Evolutionary conservation across 2,329 filamentous ascomycete species (phyloP).

Genomic region (Fusarium tupiense): DNA sequence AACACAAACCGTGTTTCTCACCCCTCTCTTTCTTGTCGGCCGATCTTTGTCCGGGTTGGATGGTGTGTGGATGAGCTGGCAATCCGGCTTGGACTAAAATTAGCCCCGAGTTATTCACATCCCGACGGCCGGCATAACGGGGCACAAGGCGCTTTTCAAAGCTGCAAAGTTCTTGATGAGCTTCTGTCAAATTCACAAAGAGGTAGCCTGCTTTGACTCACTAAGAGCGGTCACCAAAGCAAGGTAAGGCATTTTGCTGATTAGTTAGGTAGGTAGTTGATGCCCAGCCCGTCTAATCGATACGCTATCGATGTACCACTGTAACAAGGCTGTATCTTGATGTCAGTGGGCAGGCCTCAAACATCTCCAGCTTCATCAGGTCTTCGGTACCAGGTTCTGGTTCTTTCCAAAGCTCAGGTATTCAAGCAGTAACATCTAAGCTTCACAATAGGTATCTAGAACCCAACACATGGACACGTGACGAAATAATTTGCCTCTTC

Average conservation of each 20-base stretch:
- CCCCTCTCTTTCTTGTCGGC: conserved; percentile 37
- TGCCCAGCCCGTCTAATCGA: background rate
- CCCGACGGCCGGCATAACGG: conserved; percentile 22
- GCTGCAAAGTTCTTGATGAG: conserved; percentile 12
- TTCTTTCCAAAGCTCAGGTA: background rate
- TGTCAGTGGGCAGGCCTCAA: conserved; percentile 14
- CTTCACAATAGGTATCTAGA: background rate
- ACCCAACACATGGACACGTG: conserved; percentile 23
- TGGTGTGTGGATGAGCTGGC: conserved; percentile 44
- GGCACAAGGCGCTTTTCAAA: conserved; percentile 19
- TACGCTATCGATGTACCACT: conserved; percentile 27
- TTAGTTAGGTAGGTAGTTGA: background rate
- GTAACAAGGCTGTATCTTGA: conserved; percentile 8
- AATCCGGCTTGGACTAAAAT: conserved; percentile 41
- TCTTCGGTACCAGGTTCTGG: background rate
- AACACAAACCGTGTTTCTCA: conserved; percentile 30
- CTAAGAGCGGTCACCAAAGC: conserved; percentile 27
- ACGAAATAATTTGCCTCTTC: conserved; percentile 26
- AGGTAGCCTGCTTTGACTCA: conserved; percentile 27
- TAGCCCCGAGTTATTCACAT: conserved; percentile 37
- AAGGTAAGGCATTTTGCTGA: background rate
- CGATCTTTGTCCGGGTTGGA: conserved; percentile 36
- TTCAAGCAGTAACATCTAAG: background rate
- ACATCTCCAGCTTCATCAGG: background rate
- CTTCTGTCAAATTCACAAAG: conserved; percentile 11